phyloP scores from a whole-genome alignment of 2,329 filamentous ascomycete species.

The Coniochaeta sp. region DNA sequence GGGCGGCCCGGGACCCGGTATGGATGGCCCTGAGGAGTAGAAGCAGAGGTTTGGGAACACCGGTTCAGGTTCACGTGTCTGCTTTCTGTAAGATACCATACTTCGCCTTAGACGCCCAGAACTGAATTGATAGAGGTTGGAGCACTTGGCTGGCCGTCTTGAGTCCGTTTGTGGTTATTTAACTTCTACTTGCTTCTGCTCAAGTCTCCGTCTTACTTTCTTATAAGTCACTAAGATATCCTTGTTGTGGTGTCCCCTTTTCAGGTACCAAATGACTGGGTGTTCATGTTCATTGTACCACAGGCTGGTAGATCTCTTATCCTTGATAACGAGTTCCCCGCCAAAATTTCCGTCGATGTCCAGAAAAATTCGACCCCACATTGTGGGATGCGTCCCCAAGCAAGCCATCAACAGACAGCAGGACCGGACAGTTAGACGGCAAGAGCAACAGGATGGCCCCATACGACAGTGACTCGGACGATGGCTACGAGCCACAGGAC shows the following conservation, averaged over 20 bases:
- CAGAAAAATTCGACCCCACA: slow-evolving; percentile 4
- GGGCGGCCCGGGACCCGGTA: slow-evolving; percentile 54
- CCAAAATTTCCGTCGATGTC: slow-evolving; percentile 14
- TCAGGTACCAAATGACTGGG: too few species aligned
- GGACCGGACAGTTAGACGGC: neutral
- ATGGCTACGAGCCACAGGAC: slow-evolving; percentile 52
- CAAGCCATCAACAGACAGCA: neutral
- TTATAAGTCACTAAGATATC: too few species aligned
- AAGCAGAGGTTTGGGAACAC: neutral
- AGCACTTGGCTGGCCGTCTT: neutral
- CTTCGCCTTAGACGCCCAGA: slow-evolving; percentile 10
- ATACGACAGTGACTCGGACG: slow-evolving; percentile 84
- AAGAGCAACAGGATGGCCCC: slow-evolving; percentile 47
- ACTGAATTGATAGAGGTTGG: slow-evolving; percentile 8
- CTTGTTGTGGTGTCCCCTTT: too few species aligned
- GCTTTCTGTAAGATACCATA: slow-evolving; percentile 28
- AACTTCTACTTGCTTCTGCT: too few species aligned
- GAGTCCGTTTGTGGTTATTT: neutral
- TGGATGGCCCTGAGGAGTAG: slow-evolving; percentile 52
- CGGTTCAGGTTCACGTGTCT: slow-evolving; percentile 3
- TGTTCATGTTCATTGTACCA: neutral
- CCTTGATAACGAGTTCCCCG: slow-evolving; percentile 10
- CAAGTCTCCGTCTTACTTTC: neutral
- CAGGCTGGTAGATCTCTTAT: neutral
- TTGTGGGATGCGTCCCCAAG: neutral